Evolutionary conservation across 371 early-diverging fungal genomes (phyloP).

Genomic region (Mortierella sp.): DNA sequence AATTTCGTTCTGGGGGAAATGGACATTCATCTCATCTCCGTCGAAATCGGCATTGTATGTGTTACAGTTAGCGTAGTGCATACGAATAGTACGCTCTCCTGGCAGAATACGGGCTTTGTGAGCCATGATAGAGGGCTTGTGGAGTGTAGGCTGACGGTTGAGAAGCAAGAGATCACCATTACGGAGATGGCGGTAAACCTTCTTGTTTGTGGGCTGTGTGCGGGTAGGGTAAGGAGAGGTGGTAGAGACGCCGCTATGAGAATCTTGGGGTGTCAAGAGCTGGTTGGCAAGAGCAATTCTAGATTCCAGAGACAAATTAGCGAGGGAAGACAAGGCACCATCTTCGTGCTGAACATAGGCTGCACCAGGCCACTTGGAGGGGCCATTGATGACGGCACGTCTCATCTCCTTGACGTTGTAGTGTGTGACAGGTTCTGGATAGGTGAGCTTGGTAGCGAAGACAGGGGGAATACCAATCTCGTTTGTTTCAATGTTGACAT

Average conservation of each 20-base stretch:
- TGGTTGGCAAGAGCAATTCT: conserved; percentile 97
- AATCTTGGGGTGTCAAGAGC: conserved; percentile 88
- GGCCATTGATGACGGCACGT: conserved; percentile 98
- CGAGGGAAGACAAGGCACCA: conserved; percentile 88
- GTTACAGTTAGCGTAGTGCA: conserved; percentile 99
- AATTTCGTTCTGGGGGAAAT: conserved; percentile 98
- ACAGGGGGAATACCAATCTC: conserved; percentile 99
- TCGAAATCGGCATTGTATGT: conserved; percentile 99
- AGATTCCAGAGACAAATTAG: conserved; percentile 84
- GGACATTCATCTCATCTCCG: conserved; percentile 99
- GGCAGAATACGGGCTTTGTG: conserved; percentile 98
- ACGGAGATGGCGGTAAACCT: conserved; percentile 96
- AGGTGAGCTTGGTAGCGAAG: conserved; percentile 98
- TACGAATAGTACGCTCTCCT: conserved; percentile 98
- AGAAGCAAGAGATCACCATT: conserved; percentile 98
- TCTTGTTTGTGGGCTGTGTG: conserved; percentile 87
- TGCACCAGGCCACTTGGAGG: conserved; percentile 99
- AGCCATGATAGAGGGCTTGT: conserved; percentile 99
- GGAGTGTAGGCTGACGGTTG: conserved; percentile 99
- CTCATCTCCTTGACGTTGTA: conserved; percentile 95
- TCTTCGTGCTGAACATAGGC: conserved; percentile 95
- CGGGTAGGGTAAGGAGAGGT: conserved; percentile 70
- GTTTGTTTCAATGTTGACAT: conserved; percentile 98
- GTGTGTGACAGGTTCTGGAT: conserved; percentile 98
- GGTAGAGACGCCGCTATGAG: conserved; percentile 60